Base-by-base conservation (phyloP, 176 grass and related monocot genomes). In the Carex myosuroides region DNA sequence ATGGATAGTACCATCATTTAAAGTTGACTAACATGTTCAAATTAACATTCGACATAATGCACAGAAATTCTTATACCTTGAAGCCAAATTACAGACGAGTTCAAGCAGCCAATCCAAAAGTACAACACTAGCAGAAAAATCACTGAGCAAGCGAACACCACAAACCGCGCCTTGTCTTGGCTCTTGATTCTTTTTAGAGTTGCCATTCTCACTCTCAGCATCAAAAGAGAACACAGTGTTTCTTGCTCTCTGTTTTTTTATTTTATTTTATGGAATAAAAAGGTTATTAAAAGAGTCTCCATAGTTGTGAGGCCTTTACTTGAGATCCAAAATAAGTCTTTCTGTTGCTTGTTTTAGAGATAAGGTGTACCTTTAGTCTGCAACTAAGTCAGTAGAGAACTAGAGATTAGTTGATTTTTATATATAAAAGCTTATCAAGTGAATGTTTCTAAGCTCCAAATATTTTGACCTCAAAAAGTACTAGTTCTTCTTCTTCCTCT, bases 261-360 rank as follows among this genome's bases (percentile, higher is more conserved):
- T 41, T 24, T 22, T 24, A 2, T 44, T 50, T 74, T 11, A 50
- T 52, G n/a, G 3, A 53, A 74, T 26, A 22, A 75, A 22, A 75
- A 24, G 21, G 4, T 12, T 26, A 53, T 53, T 22, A 53, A 52
- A 20, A 74, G 70, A 48, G 11, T 1, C 70, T 74, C 3, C 6
- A 20, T 24, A 74, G 18, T 74, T 54, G 64, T 71, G 21, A 68
- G 13, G 55, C 59, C 46, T 70, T 70, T 54, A 12, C 60, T 84
- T 84, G 42, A 70, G 32, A 84, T 70, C 41, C n/a, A 84, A 84
- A 72, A 22, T 72, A 48, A 13, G 69, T 72, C 41, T 46, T 65
- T 32, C 39, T 72, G 41, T 72, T 72, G 39, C 69, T 72, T 72
- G 69, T 50, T 72, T n/a, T 11, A 21, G 42, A 72, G 24, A 72